A percentile compares a stretch with the other conserved stretches of the same genome.
Conservation (phyloP, 345 rosid genomes). For the Brassica rapa region DNA sequence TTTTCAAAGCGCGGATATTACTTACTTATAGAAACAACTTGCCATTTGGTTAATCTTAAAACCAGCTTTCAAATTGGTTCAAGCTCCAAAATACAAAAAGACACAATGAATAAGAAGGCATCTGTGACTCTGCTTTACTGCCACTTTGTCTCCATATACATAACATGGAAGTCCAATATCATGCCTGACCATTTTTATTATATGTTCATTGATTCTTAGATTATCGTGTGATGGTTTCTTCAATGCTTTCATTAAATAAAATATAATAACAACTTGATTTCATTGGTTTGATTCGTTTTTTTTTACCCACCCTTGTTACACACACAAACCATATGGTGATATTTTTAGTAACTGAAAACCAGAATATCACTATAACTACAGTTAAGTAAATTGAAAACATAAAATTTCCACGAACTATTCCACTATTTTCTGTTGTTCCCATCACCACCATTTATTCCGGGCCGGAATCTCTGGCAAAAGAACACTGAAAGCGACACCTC, state of each 20-base stretch:
- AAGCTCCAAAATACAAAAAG: background rate
- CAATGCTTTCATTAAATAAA: background rate
- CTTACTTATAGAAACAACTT: background rate
- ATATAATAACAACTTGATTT: background rate
- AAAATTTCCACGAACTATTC: background rate
- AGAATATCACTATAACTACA: background rate
- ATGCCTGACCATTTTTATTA: background rate
- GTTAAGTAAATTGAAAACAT: background rate
- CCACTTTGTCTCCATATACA: background rate
- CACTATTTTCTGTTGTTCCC: background rate
- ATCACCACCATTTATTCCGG: background rate
- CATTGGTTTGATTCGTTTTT: background rate
- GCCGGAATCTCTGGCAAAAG: background rate
- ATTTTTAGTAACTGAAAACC: background rate
- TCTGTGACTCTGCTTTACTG: constrained; percentile 7
- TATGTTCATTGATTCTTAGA: background rate
- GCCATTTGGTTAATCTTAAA: background rate
- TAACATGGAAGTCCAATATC: background rate
- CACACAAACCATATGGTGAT: background rate
- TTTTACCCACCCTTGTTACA: no score
- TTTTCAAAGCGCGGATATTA: no score
- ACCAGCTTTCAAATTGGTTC: background rate
- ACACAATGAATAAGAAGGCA: background rate
- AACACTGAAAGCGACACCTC: background rate
- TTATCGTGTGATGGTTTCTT: background rate